Conservation (phyloP, 495 filamentous ascomycete genomes). For the Penicillium atrosanguineum region DNA sequence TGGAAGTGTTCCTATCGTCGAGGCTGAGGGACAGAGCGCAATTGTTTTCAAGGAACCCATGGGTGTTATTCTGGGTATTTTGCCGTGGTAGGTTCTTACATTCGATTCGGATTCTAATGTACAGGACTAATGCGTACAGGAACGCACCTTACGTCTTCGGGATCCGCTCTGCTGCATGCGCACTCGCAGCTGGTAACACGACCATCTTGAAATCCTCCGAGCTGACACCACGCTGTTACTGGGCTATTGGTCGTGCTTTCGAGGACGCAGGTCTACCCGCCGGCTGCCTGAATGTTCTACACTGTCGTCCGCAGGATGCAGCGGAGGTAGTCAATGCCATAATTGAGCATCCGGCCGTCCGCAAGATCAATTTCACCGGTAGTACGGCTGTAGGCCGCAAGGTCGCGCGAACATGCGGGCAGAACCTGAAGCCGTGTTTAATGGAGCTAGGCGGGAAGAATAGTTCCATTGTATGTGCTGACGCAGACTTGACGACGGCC, state of each 20-base stretch:
- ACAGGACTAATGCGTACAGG: conserved; percentile 30
- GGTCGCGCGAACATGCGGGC: conserved; percentile 51
- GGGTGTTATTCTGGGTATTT: conserved; percentile 77
- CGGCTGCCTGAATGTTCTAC: conserved; percentile 54
- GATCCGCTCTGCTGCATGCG: conserved; percentile 65
- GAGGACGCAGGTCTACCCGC: conserved; percentile 67
- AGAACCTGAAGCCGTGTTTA: conserved; percentile 56
- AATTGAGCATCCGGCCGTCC: conserved; percentile 54
- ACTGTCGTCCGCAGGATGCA: conserved; percentile 51
- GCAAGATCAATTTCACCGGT: conserved; percentile 63
- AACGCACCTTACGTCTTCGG: conserved; percentile 65
- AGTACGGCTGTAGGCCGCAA: conserved; percentile 56
- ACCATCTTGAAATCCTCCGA: conserved; percentile 75
- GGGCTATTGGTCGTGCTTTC: conserved; percentile 64
- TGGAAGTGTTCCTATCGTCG: conserved; percentile 61
- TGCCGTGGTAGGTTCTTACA: conserved; percentile 65
- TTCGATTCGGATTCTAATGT: not conserved
- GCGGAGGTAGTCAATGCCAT: conserved; percentile 53
- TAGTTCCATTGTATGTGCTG: conserved; percentile 55
- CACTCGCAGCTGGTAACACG: conserved; percentile 81
- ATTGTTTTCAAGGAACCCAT: conserved; percentile 75
- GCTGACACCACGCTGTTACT: conserved; percentile 68
- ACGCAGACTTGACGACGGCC: conserved; percentile 53
- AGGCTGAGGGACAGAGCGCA: conserved; percentile 55
- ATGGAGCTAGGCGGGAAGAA: conserved; percentile 65